Conservation (phyloP, 163 green algal genomes). For the Prototheca wickerhamii region DNA sequence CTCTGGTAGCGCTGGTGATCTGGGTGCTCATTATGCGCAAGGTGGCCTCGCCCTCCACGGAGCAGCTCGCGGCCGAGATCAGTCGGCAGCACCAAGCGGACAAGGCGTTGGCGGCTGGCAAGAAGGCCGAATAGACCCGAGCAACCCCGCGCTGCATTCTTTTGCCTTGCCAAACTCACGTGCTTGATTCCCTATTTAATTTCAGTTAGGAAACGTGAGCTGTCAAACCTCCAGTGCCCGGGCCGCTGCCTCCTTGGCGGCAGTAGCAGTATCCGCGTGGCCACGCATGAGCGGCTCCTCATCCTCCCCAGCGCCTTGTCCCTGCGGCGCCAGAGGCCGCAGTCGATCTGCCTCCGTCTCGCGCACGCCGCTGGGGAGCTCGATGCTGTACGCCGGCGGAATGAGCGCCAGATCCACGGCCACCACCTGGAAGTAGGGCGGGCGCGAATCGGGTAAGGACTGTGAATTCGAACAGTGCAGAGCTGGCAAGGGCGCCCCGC, state of each 20-base stretch:
- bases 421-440: not conserved
- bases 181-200: not conserved
- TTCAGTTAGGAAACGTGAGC: not conserved
- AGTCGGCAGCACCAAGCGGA: not conserved
- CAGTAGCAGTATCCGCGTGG: slow-evolving; percentile 22
- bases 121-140: not conserved
- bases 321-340: slow-evolving; percentile 7
- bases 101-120: not conserved
- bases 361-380: slow-evolving; percentile 5
- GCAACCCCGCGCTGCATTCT: not conserved
- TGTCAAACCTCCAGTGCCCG: slow-evolving; percentile 1
- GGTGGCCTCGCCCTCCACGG: not conserved
- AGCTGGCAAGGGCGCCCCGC: not conserved
- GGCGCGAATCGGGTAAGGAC: not conserved
- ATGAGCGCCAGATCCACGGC: slow-evolving; percentile 15
- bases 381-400: slow-evolving; percentile 23
- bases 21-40: not conserved
- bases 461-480: not conserved
- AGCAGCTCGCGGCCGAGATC: not conserved
- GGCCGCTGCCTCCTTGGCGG: slow-evolving; percentile 27
- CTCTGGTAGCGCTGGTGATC: not conserved
- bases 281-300: slow-evolving; percentile 16
- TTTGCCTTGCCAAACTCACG: not conserved
- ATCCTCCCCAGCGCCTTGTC: not conserved
- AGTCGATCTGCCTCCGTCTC: not conserved